These are phyloP conservation scores for Pachysandra terminalis DNA, from an alignment of 164 flowering plant species.

Conservation along the genomic window DNA sequence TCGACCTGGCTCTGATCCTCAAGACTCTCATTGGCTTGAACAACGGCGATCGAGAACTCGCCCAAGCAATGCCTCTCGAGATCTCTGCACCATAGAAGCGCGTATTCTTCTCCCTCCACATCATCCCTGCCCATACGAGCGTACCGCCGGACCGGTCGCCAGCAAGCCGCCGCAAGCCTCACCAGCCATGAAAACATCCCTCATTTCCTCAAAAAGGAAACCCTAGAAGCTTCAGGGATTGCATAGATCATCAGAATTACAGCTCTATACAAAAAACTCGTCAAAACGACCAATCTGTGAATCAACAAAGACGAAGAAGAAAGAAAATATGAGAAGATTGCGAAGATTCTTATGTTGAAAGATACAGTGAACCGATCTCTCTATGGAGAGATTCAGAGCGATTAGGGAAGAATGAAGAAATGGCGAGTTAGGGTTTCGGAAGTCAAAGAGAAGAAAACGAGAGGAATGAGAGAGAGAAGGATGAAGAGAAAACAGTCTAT, in stretches of 20 bases:
- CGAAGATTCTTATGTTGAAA: neutral
- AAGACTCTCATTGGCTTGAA: conserved; percentile 58
- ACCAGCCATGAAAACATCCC: conserved; percentile 76
- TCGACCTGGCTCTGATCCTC: conserved; percentile 91
- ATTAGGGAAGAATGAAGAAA: neutral
- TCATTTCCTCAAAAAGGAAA: conserved; percentile 50
- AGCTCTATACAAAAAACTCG: neutral
- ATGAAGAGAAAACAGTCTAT: too few relatives aligned
- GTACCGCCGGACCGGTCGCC: conserved; percentile 57
- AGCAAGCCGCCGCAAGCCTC: conserved; percentile 44
- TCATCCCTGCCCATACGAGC: conserved; percentile 74
- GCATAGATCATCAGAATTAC: neutral
- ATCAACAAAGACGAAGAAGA: too few relatives aligned
- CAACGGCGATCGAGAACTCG: conserved; percentile 71
- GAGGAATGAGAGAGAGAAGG: neutral
- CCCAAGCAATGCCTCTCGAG: conserved; percentile 59
- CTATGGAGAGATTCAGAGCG: neutral
- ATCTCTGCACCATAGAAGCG: conserved; percentile 58
- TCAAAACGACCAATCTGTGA: neutral
- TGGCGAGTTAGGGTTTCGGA: neutral
- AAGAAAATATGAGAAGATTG: too few relatives aligned
- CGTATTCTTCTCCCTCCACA: conserved; percentile 26
- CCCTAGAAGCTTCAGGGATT: conserved; percentile 8
- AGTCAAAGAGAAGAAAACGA: neutral
- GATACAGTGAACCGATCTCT: neutral